Percentiles rank a stretch among this genome's conserved stretches.
Conservation (phyloP, 495 filamentous ascomycete genomes). For the Bryoglossum gracile region DNA sequence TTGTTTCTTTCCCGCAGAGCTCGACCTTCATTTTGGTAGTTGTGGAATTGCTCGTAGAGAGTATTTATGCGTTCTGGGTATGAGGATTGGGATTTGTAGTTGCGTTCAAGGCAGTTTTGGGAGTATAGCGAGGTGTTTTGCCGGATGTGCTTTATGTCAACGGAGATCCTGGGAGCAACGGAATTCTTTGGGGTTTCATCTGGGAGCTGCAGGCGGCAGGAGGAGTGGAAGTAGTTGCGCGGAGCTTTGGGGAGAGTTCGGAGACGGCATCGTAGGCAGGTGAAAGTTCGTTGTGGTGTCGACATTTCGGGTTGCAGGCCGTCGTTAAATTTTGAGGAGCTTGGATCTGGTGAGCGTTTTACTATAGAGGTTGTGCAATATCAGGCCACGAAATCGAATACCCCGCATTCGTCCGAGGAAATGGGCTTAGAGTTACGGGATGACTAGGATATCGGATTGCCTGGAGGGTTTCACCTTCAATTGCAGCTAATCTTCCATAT, state of each 20-base stretch:
- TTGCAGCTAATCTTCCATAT: no score
- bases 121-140: conserved; percentile 69
- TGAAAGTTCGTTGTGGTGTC: conserved; percentile 23
- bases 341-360: not conserved
- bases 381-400: not conserved
- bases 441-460: no score
- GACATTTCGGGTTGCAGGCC: conserved; percentile 21
- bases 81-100: conserved; percentile 61
- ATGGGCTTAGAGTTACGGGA: no score
- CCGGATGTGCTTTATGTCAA: conserved; percentile 86
- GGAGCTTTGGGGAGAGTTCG: conserved; percentile 7
- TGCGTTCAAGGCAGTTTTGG: conserved; percentile 76
- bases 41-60: conserved; percentile 59
- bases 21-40: conserved; percentile 45
- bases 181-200: conserved; percentile 41
- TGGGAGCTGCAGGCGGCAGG: conserved; percentile 7
- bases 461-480: no score
- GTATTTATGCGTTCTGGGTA: conserved; percentile 63
- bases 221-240: conserved; percentile 15
- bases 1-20: conserved; percentile 53
- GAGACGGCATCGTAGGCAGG: conserved; percentile 28
- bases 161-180: conserved; percentile 69
- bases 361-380: not conserved
- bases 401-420: no score
- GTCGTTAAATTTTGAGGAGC: not conserved